Evolutionary conservation across 805 yeast species (phyloP), one percentile per base, ranked within the genome.

Genomic region (Hanseniaspora nectarophila): DNA sequence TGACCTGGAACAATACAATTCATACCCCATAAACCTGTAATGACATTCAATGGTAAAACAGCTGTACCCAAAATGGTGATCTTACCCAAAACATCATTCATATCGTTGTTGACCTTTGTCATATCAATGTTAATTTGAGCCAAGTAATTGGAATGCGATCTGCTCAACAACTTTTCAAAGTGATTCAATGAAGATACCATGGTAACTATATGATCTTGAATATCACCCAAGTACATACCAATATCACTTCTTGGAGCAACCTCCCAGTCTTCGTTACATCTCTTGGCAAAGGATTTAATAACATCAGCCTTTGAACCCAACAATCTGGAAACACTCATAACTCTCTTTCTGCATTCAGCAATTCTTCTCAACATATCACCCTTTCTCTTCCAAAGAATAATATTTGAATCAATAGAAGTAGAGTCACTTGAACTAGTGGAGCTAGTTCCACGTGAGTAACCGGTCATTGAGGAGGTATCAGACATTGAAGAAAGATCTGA

Each of bases 21-120:
- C 98, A 92, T 92, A 53, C 98, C 98, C 97, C 97, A 92, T 44
- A 92, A 69, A 20, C 98, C 98, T 0, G 98, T 92, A 21, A 92
- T 82, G 52, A 92, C 86, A 63, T 92, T 92, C 77, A 92, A 78
- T 3, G 98, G 98, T 54, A 92, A 70, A 20, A 92, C 96, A 53
- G 92, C 86, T 0, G 97, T 87, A 75, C 97, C 98, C 56, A 90
- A 68, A 39, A 89, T 82, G 3, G 97, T 86, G 53, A 90, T 86
- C 64, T 89, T 87, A 10, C 97, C 95, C 61, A 90, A 74, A 1
- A 89, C 95, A 64, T 92, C 97, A 65, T 92, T 92, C 78, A 94
- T 90, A 60, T 90, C 97, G 61, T 92, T 92, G 68, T 89, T 92
- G 13, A 89, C 96, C 64, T 82, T 82, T 9, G 97, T 92, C 97